Evolutionary conservation across 1,284 basidiomycete genomes (phyloP).

Genomic region (Heimioporus punctisporus): DNA sequence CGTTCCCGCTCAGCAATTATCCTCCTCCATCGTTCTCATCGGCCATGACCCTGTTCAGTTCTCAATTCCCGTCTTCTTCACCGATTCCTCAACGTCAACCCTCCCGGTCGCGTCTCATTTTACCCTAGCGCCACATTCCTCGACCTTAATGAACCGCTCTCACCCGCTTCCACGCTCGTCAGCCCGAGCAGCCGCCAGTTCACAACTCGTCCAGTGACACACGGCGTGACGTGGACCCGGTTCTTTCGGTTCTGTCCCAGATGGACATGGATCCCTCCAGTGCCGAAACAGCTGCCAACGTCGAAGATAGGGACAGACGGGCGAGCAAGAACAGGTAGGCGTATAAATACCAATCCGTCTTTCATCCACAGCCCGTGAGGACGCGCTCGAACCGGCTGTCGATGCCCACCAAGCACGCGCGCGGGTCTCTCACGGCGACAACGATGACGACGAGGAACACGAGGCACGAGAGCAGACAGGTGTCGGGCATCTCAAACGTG

Average conservation of each 20-base stretch:
- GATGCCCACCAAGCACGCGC: constrained; percentile 3
- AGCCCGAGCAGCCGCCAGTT: neutral
- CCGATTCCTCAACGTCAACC: neutral
- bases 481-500: neutral
- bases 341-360: constrained; percentile 9
- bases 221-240: too few relatives aligned
- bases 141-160: neutral
- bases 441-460: too few relatives aligned
- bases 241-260: neutral
- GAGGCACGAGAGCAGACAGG: neutral
- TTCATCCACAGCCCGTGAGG: constrained; percentile 5
- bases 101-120: constrained; percentile 7
- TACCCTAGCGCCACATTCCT: neutral
- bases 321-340: too few relatives aligned
- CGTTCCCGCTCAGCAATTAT: too few relatives aligned
- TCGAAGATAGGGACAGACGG: too few relatives aligned
- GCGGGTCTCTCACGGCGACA: neutral
- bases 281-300: too few relatives aligned
- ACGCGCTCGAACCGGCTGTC: constrained; percentile 14
- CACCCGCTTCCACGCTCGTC: constrained; percentile 17
- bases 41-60: neutral
- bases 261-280: neutral
- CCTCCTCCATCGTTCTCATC: neutral
- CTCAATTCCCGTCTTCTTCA: neutral
- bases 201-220: too few relatives aligned